Conservation (phyloP, 73 alveolate genomes). For the Effrenium voratum region DNA sequence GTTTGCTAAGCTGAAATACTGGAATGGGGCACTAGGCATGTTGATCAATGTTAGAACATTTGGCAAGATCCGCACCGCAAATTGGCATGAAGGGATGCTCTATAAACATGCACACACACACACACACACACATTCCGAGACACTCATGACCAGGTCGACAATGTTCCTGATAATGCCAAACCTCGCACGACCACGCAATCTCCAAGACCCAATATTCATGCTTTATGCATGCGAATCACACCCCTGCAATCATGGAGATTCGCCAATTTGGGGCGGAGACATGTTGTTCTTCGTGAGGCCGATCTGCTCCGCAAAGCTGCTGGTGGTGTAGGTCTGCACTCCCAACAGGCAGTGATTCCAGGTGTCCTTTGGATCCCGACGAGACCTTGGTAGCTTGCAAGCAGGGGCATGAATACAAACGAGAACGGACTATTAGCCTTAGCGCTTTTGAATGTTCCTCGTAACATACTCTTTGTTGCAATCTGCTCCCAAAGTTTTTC, state of each 20-base stretch:
- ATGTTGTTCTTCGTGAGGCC: conserved; percentile 91
- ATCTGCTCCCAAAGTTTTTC: neutral
- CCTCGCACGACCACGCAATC: neutral
- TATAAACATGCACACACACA: too few species aligned
- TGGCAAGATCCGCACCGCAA: too few species aligned
- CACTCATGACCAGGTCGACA: conserved; percentile 82
- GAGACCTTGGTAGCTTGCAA: conserved; percentile 15
- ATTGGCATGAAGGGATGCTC: too few species aligned
- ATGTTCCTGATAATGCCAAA: conserved; percentile 89
- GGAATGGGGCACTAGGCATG: neutral
- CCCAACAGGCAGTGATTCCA: conserved; percentile 77
- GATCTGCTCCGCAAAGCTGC: conserved; percentile 93
- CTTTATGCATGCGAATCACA: neutral
- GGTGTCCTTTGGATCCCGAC: conserved; percentile 80
- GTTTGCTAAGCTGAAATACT: too few species aligned
- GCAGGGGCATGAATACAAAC: neutral
- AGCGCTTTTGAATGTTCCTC: neutral
- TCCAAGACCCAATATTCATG: neutral
- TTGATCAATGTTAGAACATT: too few species aligned
- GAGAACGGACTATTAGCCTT: neutral
- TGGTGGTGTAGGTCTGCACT: conserved; percentile 86
- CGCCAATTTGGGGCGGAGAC: neutral
- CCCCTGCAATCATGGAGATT: too few species aligned
- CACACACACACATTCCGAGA: neutral
- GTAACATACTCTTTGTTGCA: neutral